Evolutionary conservation across 805 yeast species (phyloP).

Genomic region (Yarrowia alimentaria): DNA sequence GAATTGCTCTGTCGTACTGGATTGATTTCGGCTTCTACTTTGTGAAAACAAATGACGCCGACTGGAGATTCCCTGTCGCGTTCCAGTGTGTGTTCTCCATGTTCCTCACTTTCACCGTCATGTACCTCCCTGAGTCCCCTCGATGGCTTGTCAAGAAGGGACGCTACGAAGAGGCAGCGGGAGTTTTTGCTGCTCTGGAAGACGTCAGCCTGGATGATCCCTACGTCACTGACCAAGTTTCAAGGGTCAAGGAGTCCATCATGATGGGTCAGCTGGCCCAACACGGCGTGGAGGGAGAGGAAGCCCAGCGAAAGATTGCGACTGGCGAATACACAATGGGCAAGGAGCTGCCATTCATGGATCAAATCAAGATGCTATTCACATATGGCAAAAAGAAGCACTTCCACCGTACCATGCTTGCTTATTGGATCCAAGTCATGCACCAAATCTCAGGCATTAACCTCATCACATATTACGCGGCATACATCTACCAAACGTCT

Average conservation of each 20-base stretch:
- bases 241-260: conserved; percentile 1
- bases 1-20: conserved; percentile 69
- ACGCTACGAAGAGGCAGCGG: conserved; percentile 45
- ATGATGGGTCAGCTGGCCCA: conserved; percentile 4
- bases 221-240: conserved; percentile 1
- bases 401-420: conserved; percentile 36
- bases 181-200: conserved; percentile 38
- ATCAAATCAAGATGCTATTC: conserved; percentile 12
- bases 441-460: conserved; percentile 92
- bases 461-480: conserved; percentile 86
- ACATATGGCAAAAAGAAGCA: conserved; percentile 20
- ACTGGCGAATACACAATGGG: neutral
- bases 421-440: conserved; percentile 46
- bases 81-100: conserved; percentile 60
- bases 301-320: neutral
- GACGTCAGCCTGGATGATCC: conserved; percentile 6
- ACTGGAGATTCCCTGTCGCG: conserved; percentile 80
- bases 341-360: conserved; percentile 3
- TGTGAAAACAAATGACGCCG: conserved; percentile 51
- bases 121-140: conserved; percentile 77
- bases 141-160: conserved; percentile 75
- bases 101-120: conserved; percentile 60
- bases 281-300: neutral
- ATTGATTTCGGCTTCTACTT: conserved; percentile 47
- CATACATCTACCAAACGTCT: conserved; percentile 67